These are phyloP conservation scores for Lophium mytilinum DNA, from an alignment of 495 filamentous ascomycete species.

Conservation along the genomic window DNA sequence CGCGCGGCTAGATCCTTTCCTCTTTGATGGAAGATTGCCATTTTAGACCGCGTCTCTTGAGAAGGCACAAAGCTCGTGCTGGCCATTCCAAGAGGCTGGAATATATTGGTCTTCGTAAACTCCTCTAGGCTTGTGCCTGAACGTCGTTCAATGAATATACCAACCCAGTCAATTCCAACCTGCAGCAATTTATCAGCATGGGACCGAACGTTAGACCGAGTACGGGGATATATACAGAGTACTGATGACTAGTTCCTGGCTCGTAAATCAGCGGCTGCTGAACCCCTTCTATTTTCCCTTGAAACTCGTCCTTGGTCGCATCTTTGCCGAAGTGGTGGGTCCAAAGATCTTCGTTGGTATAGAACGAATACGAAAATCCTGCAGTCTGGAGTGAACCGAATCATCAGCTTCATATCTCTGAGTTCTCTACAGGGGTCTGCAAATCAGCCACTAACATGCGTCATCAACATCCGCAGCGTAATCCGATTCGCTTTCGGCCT, in stretches of 20 bases:
- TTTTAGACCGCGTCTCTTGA: constrained; percentile 39
- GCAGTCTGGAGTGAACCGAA: too few relatives aligned
- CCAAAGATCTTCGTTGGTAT: background rate
- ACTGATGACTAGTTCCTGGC: background rate
- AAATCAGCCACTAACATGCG: constrained; percentile 30
- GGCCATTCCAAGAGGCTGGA: constrained; percentile 46
- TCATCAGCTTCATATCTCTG: too few relatives aligned
- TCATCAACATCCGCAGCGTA: constrained; percentile 54
- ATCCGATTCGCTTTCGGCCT: constrained; percentile 46
- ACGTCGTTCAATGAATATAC: constrained; percentile 46
- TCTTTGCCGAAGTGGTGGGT: too few relatives aligned
- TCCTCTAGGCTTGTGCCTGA: constrained; percentile 44
- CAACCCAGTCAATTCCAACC: constrained; percentile 55
- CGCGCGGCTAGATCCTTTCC: constrained; percentile 35
- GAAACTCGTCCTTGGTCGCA: too few relatives aligned
- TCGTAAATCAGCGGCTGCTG: too few relatives aligned
- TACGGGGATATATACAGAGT: background rate
- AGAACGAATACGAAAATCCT: constrained; percentile 2
- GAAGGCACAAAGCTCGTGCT: constrained; percentile 49
- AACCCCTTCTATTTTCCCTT: too few relatives aligned
- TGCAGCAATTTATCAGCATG: constrained; percentile 13
- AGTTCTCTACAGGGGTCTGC: too few relatives aligned
- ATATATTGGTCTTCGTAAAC: constrained; percentile 50
- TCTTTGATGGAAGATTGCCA: constrained; percentile 46
- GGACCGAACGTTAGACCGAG: background rate